Conservation (phyloP, 2,329 filamentous ascomycete species). For the Ophiocordyceps camponoti-leonardi region DNA sequence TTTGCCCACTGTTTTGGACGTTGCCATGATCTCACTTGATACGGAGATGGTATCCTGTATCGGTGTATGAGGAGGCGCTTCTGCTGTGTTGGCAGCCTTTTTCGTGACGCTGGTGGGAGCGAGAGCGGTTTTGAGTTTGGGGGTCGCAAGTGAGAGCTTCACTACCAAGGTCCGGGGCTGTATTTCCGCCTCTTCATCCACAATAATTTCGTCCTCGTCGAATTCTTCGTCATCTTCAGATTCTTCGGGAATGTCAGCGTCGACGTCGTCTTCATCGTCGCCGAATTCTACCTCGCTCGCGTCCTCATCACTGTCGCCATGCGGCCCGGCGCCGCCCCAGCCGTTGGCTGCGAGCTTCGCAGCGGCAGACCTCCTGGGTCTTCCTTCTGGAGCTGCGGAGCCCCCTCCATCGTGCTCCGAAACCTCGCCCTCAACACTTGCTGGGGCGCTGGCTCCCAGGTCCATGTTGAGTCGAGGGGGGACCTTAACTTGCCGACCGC, state of each 20-base stretch:
- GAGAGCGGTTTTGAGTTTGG: slow-evolving; percentile 16
- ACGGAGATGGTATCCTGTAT: slow-evolving; percentile 1
- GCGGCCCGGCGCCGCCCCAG: slow-evolving; percentile 20
- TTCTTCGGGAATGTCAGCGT: slow-evolving; percentile 45
- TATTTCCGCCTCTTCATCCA: slow-evolving; percentile 33
- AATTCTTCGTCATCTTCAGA: slow-evolving; percentile 39
- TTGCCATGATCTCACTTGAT: neutral
- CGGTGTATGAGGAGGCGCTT: slow-evolving; percentile 3
- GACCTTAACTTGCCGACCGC: slow-evolving; percentile 68
- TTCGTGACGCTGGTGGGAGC: slow-evolving; percentile 4
- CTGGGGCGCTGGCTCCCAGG: slow-evolving; percentile 27
- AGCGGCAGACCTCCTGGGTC: slow-evolving; percentile 33
- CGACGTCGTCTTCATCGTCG: slow-evolving; percentile 56
- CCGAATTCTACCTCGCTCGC: slow-evolving; percentile 60
- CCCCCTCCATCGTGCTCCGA: slow-evolving; percentile 21
- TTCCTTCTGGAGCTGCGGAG: slow-evolving; percentile 25
- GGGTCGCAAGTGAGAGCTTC: slow-evolving; percentile 42
- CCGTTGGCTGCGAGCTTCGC: slow-evolving; percentile 31
- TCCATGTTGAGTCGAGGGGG: slow-evolving; percentile 50
- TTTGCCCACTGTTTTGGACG: neutral
- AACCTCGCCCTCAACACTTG: slow-evolving; percentile 27
- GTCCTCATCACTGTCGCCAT: slow-evolving; percentile 37
- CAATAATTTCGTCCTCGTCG: slow-evolving; percentile 38
- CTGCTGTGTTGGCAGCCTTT: neutral
- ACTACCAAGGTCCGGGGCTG: slow-evolving; percentile 50